phyloP scores from a whole-genome alignment of 345 rosid genomes.

The Salix dunnii region DNA sequence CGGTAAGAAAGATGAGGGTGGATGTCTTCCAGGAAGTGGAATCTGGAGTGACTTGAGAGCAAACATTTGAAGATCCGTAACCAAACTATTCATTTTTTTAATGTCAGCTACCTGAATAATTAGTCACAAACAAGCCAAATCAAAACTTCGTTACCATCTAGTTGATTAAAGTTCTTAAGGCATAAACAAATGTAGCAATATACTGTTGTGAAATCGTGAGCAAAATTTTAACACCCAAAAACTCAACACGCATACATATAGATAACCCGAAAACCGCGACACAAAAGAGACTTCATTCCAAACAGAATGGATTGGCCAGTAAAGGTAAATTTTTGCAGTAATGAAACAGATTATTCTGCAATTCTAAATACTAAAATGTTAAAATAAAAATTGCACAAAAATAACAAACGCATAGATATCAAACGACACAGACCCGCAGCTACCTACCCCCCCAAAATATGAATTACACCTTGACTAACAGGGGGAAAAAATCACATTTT shows the following conservation, averaged over 20 bases:
- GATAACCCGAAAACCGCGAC: not conserved
- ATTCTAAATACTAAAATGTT: not conserved
- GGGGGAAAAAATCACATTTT: not conserved
- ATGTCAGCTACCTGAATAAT: conserved; percentile 25
- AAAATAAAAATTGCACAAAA: not conserved
- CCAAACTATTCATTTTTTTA: conserved; percentile 27
- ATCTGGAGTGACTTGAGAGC: conserved; percentile 30
- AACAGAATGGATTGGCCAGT: not conserved
- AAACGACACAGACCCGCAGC: not conserved
- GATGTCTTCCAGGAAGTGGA: conserved; percentile 32
- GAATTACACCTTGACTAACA: not conserved
- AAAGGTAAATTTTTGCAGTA: not conserved
- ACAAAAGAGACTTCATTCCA: not conserved
- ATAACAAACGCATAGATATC: not conserved
- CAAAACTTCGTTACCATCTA: not conserved
- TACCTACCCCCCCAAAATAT: not conserved
- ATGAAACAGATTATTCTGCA: not conserved
- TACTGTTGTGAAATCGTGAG: not conserved
- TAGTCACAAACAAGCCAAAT: not conserved
- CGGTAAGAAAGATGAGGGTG: conserved; percentile 20
- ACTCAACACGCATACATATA: not conserved
- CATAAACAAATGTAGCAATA: not conserved
- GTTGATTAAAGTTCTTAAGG: not conserved
- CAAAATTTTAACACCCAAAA: not conserved
- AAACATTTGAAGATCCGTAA: conserved; percentile 35